phyloP scores from a whole-genome alignment of 2,329 filamentous ascomycete genomes.

The Setomelanomma holmii region DNA sequence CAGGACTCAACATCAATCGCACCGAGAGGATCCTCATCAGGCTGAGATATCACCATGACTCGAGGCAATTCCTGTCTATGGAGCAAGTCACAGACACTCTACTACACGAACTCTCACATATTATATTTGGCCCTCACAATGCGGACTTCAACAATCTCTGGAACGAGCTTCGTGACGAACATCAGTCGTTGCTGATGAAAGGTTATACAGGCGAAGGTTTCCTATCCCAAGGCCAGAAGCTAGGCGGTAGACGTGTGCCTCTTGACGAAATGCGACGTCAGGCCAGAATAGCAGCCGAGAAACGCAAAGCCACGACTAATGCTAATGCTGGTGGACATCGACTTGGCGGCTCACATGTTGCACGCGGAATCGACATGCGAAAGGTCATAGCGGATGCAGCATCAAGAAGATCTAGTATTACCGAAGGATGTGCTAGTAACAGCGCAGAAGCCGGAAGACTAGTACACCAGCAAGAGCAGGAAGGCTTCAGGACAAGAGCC shows the following conservation, averaged over 20 bases:
- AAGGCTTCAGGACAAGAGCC: constrained; percentile 81
- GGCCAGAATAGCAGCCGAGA: constrained; percentile 77
- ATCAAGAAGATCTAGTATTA: constrained; percentile 68
- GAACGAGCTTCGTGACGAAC: constrained; percentile 88
- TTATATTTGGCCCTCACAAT: constrained; percentile 82
- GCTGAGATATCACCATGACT: constrained; percentile 77
- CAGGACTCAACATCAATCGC: constrained; percentile 76
- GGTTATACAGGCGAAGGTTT: constrained; percentile 94
- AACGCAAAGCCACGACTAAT: constrained; percentile 64
- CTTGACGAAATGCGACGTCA: constrained; percentile 76
- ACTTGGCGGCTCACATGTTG: constrained; percentile 69
- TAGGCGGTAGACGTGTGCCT: constrained; percentile 68
- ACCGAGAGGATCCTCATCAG: constrained; percentile 84
- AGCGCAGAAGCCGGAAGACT: constrained; percentile 72
- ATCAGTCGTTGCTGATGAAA: constrained; percentile 75
- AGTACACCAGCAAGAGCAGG: constrained; percentile 67
- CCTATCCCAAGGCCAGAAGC: constrained; percentile 73
- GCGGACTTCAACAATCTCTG: constrained; percentile 82
- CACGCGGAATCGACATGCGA: constrained; percentile 72
- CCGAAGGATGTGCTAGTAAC: constrained; percentile 78
- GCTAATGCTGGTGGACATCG: constrained; percentile 76
- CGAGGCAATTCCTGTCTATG: constrained; percentile 77
- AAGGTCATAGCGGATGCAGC: constrained; percentile 75
- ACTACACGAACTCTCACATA: constrained; percentile 93
- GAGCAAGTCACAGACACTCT: constrained; percentile 88